Evolutionary conservation across 208 protist genomes (phyloP).

Genomic region (Trypanosoma congolense): DNA sequence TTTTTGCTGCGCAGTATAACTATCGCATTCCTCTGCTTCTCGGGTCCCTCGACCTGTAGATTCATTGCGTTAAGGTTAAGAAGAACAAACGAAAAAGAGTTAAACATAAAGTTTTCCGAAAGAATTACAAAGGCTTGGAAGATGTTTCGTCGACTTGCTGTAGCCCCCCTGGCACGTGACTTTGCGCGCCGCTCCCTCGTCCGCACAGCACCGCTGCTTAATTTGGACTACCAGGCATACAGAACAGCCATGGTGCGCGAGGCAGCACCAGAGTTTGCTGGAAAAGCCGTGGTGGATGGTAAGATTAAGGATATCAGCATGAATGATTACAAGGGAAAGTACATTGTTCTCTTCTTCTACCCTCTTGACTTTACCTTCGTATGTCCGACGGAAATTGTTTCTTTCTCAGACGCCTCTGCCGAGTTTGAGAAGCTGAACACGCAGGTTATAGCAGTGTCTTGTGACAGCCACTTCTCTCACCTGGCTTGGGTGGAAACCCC

Average conservation of each 20-base stretch:
- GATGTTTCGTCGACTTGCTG: constrained; percentile 64
- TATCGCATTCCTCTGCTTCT: no score
- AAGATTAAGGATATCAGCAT: constrained; percentile 91
- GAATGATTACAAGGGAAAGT: constrained; percentile 92
- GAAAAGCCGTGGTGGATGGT: constrained; percentile 92
- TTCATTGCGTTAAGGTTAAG: no score
- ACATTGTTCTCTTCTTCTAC: constrained; percentile 95
- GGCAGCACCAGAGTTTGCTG: constrained; percentile 86
- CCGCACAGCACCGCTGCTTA: constrained; percentile 48
- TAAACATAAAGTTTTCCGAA: neutral
- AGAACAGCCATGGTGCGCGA: constrained; percentile 77
- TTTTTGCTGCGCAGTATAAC: no score
- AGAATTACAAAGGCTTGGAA: constrained; percentile 15
- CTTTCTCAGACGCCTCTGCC: constrained; percentile 87
- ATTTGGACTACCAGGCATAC: constrained; percentile 81
- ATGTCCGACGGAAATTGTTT: constrained; percentile 96
- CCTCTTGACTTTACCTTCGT: constrained; percentile 97
- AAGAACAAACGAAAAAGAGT: constrained; percentile 3
- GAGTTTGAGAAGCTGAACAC: constrained; percentile 91
- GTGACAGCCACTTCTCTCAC: constrained; percentile 93
- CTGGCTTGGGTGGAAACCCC: constrained; percentile 95
- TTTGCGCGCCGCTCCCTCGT: constrained; percentile 37
- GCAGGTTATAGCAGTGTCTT: constrained; percentile 90
- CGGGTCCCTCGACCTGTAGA: no score
- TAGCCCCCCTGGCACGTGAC: constrained; percentile 18